Conservation (phyloP, 1,284 basidiomycete species). For the Dichomitus squalens region DNA sequence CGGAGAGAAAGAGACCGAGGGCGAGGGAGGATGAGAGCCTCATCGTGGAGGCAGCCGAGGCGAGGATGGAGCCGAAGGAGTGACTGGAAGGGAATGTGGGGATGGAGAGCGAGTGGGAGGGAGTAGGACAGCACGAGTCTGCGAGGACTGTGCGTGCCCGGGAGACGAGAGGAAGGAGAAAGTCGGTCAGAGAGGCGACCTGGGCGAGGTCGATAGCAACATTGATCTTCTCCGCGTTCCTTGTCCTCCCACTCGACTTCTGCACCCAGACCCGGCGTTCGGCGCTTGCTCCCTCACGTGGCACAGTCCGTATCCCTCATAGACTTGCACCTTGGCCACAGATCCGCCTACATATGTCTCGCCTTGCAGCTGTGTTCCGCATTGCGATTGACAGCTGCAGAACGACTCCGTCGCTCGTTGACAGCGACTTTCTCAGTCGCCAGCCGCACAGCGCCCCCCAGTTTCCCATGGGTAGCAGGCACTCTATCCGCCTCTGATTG, state of each 20-base stretch:
- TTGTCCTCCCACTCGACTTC: not conserved
- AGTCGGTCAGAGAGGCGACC: not conserved
- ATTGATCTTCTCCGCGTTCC: slow-evolving; percentile 4
- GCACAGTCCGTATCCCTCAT: not conserved
- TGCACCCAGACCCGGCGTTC: not conserved
- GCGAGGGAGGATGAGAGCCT: slow-evolving; percentile 23
- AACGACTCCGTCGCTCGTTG: not conserved
- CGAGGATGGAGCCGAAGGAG: slow-evolving; percentile 23
- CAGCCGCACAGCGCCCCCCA: not conserved
- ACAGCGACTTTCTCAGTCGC: not conserved
- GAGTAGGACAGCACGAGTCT: slow-evolving; percentile 5
- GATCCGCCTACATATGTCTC: too few relatives aligned
- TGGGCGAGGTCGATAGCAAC: slow-evolving; percentile 1
- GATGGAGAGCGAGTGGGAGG: slow-evolving; percentile 15
- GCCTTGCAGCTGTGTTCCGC: too few relatives aligned
- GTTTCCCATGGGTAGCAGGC: not conserved
- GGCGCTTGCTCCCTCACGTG: slow-evolving; percentile 5
- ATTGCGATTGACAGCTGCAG: too few relatives aligned
- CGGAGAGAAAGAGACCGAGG: slow-evolving; percentile 29
- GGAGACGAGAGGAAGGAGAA: not conserved
- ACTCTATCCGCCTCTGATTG: not conserved
- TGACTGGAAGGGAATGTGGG: slow-evolving; percentile 25
- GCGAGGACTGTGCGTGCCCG: not conserved
- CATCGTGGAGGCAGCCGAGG: slow-evolving; percentile 27
- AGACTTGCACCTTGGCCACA: too few relatives aligned